Evolutionary conservation across 2,329 filamentous ascomycete species (phyloP).

Genomic region (Colletotrichum graminicola): DNA sequence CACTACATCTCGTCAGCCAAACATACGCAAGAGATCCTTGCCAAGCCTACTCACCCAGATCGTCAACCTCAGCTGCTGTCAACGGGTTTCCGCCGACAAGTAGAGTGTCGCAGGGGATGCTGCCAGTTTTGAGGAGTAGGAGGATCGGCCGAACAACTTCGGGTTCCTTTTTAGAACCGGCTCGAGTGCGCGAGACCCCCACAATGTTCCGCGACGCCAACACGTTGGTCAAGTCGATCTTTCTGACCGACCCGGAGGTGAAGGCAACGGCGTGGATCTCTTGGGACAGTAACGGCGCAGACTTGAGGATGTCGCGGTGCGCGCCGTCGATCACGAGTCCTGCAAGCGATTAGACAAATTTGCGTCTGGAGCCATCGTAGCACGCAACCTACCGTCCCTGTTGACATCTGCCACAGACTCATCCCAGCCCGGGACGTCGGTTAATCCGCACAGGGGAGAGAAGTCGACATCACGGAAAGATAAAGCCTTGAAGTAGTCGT

Average conservation of each 20-base stretch:
- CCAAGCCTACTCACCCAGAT: slow-evolving; percentile 56
- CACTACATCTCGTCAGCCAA: slow-evolving; percentile 41
- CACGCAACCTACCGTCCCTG: slow-evolving; percentile 59
- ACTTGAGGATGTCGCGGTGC: slow-evolving; percentile 44
- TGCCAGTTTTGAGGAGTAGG: slow-evolving; percentile 60
- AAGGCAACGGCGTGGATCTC: slow-evolving; percentile 69
- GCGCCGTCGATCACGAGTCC: slow-evolving; percentile 39
- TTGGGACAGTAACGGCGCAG: slow-evolving; percentile 65
- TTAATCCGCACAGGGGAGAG: slow-evolving; percentile 53
- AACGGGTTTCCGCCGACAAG: slow-evolving; percentile 64
- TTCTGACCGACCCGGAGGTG: slow-evolving; percentile 66
- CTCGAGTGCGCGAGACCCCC: slow-evolving; percentile 25
- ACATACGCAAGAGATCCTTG: background rate
- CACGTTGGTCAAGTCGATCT: slow-evolving; percentile 65
- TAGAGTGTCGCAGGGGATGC: slow-evolving; percentile 64
- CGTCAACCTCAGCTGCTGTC: slow-evolving; percentile 60
- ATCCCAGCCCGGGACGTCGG: slow-evolving; percentile 59
- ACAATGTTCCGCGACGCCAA: slow-evolving; percentile 44
- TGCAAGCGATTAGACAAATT: slow-evolving; percentile 10
- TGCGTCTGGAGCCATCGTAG: background rate
- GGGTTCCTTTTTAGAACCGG: slow-evolving; percentile 43
- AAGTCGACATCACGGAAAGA: slow-evolving; percentile 67
- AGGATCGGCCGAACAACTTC: slow-evolving; percentile 64
- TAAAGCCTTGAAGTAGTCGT: slow-evolving; percentile 70
- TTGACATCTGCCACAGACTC: slow-evolving; percentile 65